Conservation (phyloP, 2,329 filamentous ascomycete species). For the Neobulgaria alba region DNA sequence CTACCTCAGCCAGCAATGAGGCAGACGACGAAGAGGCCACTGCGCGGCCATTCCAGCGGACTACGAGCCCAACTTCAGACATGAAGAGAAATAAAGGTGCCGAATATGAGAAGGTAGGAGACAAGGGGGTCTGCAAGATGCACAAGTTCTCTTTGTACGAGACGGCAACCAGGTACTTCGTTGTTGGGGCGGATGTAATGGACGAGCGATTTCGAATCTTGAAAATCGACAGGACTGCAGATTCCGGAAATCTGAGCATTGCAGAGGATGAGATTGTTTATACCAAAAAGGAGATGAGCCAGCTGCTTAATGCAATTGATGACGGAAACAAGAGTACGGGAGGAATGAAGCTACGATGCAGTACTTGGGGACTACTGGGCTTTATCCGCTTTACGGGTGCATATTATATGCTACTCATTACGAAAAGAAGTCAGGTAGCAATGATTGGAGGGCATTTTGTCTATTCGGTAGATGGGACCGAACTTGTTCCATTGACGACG, state of each 20-base stretch:
- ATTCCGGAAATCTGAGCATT: slow-evolving; percentile 69
- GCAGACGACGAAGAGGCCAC: slow-evolving; percentile 51
- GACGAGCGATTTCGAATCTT: slow-evolving; percentile 84
- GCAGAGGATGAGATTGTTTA: slow-evolving; percentile 95
- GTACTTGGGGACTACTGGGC: slow-evolving; percentile 85
- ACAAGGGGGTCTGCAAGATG: slow-evolving; percentile 54
- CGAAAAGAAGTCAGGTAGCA: slow-evolving; percentile 90
- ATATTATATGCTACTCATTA: slow-evolving; percentile 96
- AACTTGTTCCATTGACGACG: slow-evolving; percentile 78
- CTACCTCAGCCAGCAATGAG: slow-evolving; percentile 27
- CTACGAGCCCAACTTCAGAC: slow-evolving; percentile 36
- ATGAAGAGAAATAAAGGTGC: slow-evolving; percentile 24
- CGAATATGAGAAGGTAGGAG: slow-evolving; percentile 28
- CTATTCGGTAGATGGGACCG: slow-evolving; percentile 90
- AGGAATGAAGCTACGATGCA: slow-evolving; percentile 81
- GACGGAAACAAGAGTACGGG: slow-evolving; percentile 89
- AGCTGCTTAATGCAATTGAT: slow-evolving; percentile 88
- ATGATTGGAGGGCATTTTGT: slow-evolving; percentile 95
- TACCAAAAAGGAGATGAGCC: slow-evolving; percentile 82
- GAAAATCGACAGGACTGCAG: slow-evolving; percentile 86
- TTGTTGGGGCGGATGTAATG: slow-evolving; percentile 85
- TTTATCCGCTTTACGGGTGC: slow-evolving; percentile 94
- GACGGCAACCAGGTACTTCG: slow-evolving; percentile 85
- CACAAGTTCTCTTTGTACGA: slow-evolving; percentile 98
- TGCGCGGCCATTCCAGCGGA: slow-evolving; percentile 48